Evolutionary conservation across 495 filamentous ascomycete species (phyloP), one percentile per base, ranked within the genome.

Genomic region (Barbatosphaeria neglecta): DNA sequence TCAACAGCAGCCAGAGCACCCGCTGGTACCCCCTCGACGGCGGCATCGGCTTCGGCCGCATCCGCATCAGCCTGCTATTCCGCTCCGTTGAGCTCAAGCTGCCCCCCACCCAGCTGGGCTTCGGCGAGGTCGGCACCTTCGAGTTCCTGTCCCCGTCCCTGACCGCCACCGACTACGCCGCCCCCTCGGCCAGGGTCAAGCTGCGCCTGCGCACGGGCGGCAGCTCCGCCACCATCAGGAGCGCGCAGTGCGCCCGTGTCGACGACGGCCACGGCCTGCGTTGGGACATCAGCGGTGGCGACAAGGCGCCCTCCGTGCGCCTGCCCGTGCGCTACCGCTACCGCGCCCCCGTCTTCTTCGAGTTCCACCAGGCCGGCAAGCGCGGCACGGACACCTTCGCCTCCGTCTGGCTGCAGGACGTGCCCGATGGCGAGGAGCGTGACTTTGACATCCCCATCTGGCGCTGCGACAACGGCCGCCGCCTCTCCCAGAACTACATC

Each of bases 301-400:
- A 49, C 69, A 79, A 55, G 54, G 76, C 46, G 40, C 48, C 52
- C 31, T 74, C 69, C 22, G 64, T 88, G n/a, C 76, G 82, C 18
- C 73, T 97, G 13, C 90, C 90, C 0, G 87, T 97, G 17, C 87
- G 87, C 52, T 84, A 85, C 61, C 80, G 90, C 35, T 95, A 95
- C 64, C 79, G 90, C 18, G 84, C 84, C 0, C 90, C 90, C 0
- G 68, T 95, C 9, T 82, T 94, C 24, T 86, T 97, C 53, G 90
- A 95, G 55, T 85, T 96, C 61, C 80, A 86, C 50, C 62, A 63
- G 1, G 59, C 80, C 7, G 75, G 76, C 46, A 86, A 85, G 61
- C 80, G 85, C 11, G 70, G 75, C 35, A 67, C 81, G 0, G 78
- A 86, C 40, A 79, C 80, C 0, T 93, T 92, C 57, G 82, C 89